A percentile compares a stretch with the other conserved stretches of the same genome.
These are phyloP conservation scores for Ramularia endophylla DNA, from an alignment of 2,329 filamentous ascomycete species.

Conservation along the genomic window DNA sequence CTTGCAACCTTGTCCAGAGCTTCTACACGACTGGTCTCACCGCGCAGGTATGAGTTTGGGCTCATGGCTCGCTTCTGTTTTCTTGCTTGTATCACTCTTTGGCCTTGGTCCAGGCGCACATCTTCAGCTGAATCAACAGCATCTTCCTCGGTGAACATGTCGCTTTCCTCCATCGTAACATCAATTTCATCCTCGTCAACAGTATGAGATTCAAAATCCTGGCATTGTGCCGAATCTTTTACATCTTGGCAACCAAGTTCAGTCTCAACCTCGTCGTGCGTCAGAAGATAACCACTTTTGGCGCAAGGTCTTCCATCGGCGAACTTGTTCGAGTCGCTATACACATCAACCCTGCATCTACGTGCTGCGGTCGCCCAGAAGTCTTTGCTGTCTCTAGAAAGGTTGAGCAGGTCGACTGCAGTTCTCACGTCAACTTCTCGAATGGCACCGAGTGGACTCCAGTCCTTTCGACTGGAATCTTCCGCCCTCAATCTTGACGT, in stretches of 20 bases:
- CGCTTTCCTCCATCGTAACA: conserved; percentile 24
- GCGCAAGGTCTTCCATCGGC: conserved; percentile 22
- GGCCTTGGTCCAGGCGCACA: not conserved
- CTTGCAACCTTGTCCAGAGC: conserved; percentile 42
- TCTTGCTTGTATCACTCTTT: conserved; percentile 1
- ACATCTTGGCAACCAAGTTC: conserved; percentile 26
- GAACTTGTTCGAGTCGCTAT: conserved; percentile 27
- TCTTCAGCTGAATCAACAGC: not conserved
- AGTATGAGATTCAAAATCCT: conserved; percentile 21
- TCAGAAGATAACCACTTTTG: conserved; percentile 23
- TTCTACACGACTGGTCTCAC: conserved; percentile 42
- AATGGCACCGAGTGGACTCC: conserved; percentile 19
- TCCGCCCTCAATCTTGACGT: conserved; percentile 58
- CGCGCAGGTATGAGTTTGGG: conserved; percentile 10
- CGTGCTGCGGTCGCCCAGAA: conserved; percentile 50
- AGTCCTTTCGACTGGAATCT: conserved; percentile 21
- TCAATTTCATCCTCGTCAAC: conserved; percentile 34
- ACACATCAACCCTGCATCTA: conserved; percentile 48
- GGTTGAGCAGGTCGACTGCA: conserved; percentile 49
- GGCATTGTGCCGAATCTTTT: not conserved
- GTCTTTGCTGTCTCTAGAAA: conserved; percentile 41
- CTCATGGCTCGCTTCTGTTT: conserved; percentile 17
- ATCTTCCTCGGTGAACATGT: conserved; percentile 7
- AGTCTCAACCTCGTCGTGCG: conserved; percentile 39
- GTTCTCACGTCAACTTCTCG: conserved; percentile 45